Conservation (phyloP, 345 rosid genomes). For the Hibiscus mutabilis region DNA sequence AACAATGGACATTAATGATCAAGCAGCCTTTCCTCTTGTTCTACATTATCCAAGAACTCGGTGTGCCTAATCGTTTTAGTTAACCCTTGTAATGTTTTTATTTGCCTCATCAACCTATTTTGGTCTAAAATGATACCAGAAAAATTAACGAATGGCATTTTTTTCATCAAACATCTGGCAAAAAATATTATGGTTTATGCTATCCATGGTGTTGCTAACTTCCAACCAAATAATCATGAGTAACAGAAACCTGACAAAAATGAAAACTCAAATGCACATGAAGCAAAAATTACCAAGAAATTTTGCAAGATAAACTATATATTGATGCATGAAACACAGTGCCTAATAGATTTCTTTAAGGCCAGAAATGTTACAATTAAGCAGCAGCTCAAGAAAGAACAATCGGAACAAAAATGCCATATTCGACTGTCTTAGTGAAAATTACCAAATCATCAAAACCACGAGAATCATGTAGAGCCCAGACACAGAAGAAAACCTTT, state of each 20-base stretch:
- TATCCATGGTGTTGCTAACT: background rate
- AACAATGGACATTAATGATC: background rate
- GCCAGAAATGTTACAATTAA: background rate
- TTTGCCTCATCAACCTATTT: background rate
- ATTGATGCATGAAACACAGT: background rate
- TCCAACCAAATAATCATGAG: background rate
- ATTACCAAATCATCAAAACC: background rate
- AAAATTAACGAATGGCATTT: background rate
- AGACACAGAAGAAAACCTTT: background rate
- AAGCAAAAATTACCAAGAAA: background rate
- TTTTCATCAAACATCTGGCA: background rate
- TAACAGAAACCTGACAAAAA: background rate
- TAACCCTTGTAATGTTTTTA: background rate
- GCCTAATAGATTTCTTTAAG: background rate
- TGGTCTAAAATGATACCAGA: background rate
- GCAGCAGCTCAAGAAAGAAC: background rate
- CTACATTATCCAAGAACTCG: background rate
- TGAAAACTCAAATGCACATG: background rate
- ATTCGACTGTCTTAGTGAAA: background rate
- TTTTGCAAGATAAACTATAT: background rate
- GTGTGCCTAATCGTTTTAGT: background rate
- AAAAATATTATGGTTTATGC: background rate
- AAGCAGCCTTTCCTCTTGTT: background rate
- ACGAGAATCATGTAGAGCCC: background rate
- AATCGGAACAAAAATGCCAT: background rate